Conservation (phyloP, 129 eudicot genomes). For the Silybum marianum region DNA sequence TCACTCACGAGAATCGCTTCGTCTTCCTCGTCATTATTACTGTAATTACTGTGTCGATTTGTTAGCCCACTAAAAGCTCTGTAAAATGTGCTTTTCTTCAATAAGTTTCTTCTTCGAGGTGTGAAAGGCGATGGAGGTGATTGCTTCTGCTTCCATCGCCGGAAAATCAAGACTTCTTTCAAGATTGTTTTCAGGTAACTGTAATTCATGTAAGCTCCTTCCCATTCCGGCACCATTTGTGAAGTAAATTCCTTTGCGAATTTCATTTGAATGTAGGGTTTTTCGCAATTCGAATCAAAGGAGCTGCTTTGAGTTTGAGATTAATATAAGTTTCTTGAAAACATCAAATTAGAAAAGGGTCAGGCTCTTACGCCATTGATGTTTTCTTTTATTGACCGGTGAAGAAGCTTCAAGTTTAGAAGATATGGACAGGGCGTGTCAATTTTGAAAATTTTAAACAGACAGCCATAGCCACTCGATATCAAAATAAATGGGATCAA, state of each 20-base stretch:
- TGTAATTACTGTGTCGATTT: conserved; percentile 21
- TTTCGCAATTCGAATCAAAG: background rate
- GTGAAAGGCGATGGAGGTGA: background rate
- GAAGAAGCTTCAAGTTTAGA: background rate
- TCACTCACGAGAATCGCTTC: conserved; percentile 46
- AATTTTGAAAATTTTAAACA: background rate
- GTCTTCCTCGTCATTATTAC: conserved; percentile 18
- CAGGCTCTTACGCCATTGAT: background rate
- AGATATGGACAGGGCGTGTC: background rate
- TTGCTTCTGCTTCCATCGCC: conserved; percentile 20
- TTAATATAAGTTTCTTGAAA: background rate
- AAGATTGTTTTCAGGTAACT: conserved; percentile 45
- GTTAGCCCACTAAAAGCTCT: conserved; percentile 65
- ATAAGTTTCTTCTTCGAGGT: background rate
- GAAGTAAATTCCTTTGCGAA: conserved; percentile 62
- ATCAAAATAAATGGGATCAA: background rate
- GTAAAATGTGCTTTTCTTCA: conserved; percentile 43
- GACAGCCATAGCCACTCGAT: background rate
- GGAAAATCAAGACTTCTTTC: conserved; percentile 38
- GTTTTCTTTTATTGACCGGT: conserved; percentile 15
- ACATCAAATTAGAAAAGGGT: background rate
- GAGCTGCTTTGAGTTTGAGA: too few species aligned
- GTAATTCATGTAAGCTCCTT: conserved; percentile 66
- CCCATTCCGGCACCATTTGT: conserved; percentile 78
- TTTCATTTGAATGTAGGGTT: conserved; percentile 40